Base-by-base conservation (phyloP, 768 basidiomycete genomes). In the Mycena amicta region DNA sequence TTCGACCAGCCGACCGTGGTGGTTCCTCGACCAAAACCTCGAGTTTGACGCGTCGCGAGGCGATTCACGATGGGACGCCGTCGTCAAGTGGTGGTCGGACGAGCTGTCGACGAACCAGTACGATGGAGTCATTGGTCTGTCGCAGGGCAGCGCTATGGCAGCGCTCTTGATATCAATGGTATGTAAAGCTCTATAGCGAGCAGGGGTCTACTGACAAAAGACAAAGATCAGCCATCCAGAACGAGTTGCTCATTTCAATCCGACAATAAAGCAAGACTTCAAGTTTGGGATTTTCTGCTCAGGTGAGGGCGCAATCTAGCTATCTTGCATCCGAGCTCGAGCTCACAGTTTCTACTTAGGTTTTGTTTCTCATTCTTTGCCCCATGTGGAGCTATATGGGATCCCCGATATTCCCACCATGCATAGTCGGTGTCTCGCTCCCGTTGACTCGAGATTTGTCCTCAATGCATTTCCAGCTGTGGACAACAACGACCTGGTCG, bases 221-320 rank as follows among this genome's bases (percentile, higher is more conserved):
- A 20, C 26, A n/a, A 39, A 67, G 66, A n/a, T 65, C 50, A 60
- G 57, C 26, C 59, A 65, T 30, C 66, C 66, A 6, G 64, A 62
- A n/a, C 62, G 62, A 18, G 57, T 67, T 23, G 59, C 61, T 11
- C 40, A 50, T 29, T 67, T 67, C 52, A 51, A 50, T 11, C 60
- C 64, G 3, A 26, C 52, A 13, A 50, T 53, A 39, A 23, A 55
- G 25, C 66, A 67, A 29, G 41, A 64, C 28, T 47, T 65, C 49
- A 67, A 67, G 40, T 67, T 67, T 49, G 66, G 59, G 22, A 65
- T 67, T 45, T 65, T 67, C 33, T 63, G 64, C 40, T 65, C 66
- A 47, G 66, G 66, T 63, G 27, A n/a, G 45, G 8, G 6, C 25
- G 5, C 52, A 25, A 18, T n/a, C 5, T 13, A 1, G 22, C 3